Evolutionary conservation across 2,329 filamentous ascomycete species (phyloP), one percentile per base, ranked within the genome.

Genomic region (Onygena corvina): DNA sequence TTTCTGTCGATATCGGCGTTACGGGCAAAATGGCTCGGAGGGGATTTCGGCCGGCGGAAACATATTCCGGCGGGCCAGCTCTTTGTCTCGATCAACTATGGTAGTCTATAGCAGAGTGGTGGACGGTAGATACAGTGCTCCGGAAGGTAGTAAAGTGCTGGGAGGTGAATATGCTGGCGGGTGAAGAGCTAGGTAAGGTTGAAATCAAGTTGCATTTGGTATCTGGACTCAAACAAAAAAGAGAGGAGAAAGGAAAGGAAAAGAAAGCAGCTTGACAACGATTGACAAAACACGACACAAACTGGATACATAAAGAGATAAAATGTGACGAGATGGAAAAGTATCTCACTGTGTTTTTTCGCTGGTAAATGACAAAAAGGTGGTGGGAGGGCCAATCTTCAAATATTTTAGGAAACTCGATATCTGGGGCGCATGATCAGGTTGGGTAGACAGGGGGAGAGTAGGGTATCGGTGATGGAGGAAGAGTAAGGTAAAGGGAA

Each of bases 341-440:
- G n/a, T n/a, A 23, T 40, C 36, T 25, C 36, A 16, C 36, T 40
- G 36, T 40, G 36, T 23, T 40, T 40, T n/a, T 40, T n/a, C 36
- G 36, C 36, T 29, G 21, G 27, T 42, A 35, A 23, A 31, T n/a
- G 46, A 35, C 16, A 40, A 46, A 49, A 45, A 31, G 12, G 23
- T 46, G 56, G 56, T 53, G 53, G 51, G 55, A 52, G 48, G 44
- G 48, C 49, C 53, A 52, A 46, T 35, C 18, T 38, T 40, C 36
- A 40, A 40, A 8, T 20, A 21, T 40, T 40, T 23, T n/a, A 25
- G 14, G 25, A 40, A 35, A 1, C 20, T 23, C 23, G 25, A 40
- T 23, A 40, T 21, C 36, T 40, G 36, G 20, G 36, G 21, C 36
- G 2, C 36, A 40, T 40, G 20, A 40, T n/a, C 5, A 21, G 20